phyloP scores from a whole-genome alignment of 768 basidiomycete genomes.

The Termitomyces sp. region DNA sequence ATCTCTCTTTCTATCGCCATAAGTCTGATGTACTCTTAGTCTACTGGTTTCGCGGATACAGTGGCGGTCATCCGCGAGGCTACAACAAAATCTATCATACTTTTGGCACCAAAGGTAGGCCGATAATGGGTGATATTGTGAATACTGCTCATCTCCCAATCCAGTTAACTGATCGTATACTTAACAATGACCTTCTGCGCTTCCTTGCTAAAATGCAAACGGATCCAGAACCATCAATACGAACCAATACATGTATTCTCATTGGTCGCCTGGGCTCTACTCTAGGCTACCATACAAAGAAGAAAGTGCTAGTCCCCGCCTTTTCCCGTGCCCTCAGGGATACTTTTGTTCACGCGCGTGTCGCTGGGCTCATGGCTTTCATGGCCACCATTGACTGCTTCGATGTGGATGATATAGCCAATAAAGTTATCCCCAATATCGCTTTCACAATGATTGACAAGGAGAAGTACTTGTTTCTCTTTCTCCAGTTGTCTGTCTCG shows the following conservation, averaged over 20 bases:
- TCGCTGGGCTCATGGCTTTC: constrained; percentile 92
- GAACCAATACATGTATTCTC: constrained; percentile 96
- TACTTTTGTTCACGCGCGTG: constrained; percentile 86
- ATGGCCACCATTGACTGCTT: constrained; percentile 93
- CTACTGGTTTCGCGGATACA: constrained; percentile 94
- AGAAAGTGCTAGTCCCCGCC: constrained; percentile 96
- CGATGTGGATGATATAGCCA: constrained; percentile 83
- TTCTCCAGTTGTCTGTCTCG: not conserved
- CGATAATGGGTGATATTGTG: not conserved
- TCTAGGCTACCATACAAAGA: constrained; percentile 84
- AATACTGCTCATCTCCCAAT: not conserved
- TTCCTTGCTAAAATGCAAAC: constrained; percentile 90
- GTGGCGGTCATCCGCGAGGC: constrained; percentile 93
- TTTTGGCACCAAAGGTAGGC: constrained; percentile 78
- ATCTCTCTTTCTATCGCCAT: not conserved
- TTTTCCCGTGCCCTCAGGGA: constrained; percentile 90
- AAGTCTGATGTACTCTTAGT: constrained; percentile 41
- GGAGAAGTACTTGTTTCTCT: constrained; percentile 65
- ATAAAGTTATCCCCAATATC: constrained; percentile 86
- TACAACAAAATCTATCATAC: constrained; percentile 82
- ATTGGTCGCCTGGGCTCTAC: constrained; percentile 87
- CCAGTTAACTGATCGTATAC: constrained; percentile 83
- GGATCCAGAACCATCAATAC: constrained; percentile 90
- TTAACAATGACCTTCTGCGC: constrained; percentile 95
- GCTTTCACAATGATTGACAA: constrained; percentile 79